Base-by-base conservation (phyloP, 2,329 filamentous ascomycete genomes). In the Penicillium palitans region DNA sequence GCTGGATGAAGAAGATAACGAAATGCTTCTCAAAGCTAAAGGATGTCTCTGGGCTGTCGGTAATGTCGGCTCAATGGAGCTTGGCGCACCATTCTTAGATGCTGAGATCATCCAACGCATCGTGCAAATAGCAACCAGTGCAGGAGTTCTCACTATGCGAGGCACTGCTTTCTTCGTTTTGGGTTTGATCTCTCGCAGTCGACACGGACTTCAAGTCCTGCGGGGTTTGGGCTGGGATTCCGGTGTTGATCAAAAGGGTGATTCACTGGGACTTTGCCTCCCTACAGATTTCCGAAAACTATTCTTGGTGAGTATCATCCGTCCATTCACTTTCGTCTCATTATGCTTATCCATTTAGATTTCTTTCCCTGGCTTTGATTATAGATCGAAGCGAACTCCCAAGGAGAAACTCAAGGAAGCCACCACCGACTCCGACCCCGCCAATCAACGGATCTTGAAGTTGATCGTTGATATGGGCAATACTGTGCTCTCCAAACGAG, bases 161-260 rank as follows among this genome's bases (percentile, higher is more conserved):
- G 95, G 96, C 39, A 99, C 96, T 0, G 95, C 95, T 1, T 98
- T 98, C 75, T 99, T 97, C 69, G 95, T 97, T 0, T 79, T 99
- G 0, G 95, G 95, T 0, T 79, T 99, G 57, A 93, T 99, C 55
- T 97, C 93, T 1, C 84, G 95, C 54, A 98, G 93, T 52, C 83
- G 92, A 9, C 93, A 97, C 69, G 95, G 95, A 0, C 84, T 98
- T 27, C 91, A 96, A 73, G 96, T 98, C 58, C 78, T 99, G 15
- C 88, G 89, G 0, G 91, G 96, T 69, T 83, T 90, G 70, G 93
- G 93, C 12, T 99, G 96, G 96, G 93, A 96, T 68, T 90, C 92
- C 10, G 93, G 92, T 59, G 89, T 91, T 19, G 93, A 92, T 59
- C 84, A 87, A 27, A 84, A 91, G 70, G 95, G 95, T 17, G 85